A percentile compares a stretch with the other conserved stretches of the same genome.
Conservation (phyloP, 768 basidiomycete genomes). For the Termitomyces sp. region DNA sequence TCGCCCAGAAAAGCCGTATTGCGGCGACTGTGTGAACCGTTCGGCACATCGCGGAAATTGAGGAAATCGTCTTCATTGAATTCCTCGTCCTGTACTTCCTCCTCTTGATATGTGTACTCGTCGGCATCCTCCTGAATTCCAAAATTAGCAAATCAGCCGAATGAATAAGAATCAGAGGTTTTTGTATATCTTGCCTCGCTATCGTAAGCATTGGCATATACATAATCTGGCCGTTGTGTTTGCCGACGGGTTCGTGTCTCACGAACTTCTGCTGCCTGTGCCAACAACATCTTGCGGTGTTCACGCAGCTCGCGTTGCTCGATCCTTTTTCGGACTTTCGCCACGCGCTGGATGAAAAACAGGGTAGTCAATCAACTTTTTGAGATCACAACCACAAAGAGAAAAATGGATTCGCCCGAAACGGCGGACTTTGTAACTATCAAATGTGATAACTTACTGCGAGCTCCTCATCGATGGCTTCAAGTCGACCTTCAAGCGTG, state of each 20-base stretch:
- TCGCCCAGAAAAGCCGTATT: slow-evolving; percentile 24
- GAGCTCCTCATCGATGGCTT: slow-evolving; percentile 65
- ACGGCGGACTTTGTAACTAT: background rate
- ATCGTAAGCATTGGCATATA: slow-evolving; percentile 62
- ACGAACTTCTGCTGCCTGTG: slow-evolving; percentile 75
- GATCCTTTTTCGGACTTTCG: slow-evolving; percentile 64
- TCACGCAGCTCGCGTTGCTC: slow-evolving; percentile 72
- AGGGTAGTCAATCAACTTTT: slow-evolving; percentile 7
- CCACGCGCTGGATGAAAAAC: slow-evolving; percentile 53
- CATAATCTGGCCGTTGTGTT: slow-evolving; percentile 76
- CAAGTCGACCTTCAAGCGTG: slow-evolving; percentile 60
- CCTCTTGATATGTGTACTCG: slow-evolving; percentile 65
- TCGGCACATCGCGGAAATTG: slow-evolving; percentile 40
- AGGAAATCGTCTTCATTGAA: slow-evolving; percentile 52
- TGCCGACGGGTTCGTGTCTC: slow-evolving; percentile 76
- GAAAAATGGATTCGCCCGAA: slow-evolving; percentile 2
- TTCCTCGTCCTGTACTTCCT: slow-evolving; percentile 64
- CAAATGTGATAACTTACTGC: slow-evolving; percentile 48
- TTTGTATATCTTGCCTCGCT: slow-evolving; percentile 53
- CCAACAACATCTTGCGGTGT: slow-evolving; percentile 58
- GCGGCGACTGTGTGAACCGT: slow-evolving; percentile 35
- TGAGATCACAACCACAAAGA: slow-evolving; percentile 1
- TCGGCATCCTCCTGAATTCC: slow-evolving; percentile 53
- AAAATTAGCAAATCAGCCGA: slow-evolving; percentile 28
- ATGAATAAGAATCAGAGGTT: slow-evolving; percentile 14